Conservation (phyloP, 2,329 filamentous ascomycete genomes). For the Alternaria sp. region DNA sequence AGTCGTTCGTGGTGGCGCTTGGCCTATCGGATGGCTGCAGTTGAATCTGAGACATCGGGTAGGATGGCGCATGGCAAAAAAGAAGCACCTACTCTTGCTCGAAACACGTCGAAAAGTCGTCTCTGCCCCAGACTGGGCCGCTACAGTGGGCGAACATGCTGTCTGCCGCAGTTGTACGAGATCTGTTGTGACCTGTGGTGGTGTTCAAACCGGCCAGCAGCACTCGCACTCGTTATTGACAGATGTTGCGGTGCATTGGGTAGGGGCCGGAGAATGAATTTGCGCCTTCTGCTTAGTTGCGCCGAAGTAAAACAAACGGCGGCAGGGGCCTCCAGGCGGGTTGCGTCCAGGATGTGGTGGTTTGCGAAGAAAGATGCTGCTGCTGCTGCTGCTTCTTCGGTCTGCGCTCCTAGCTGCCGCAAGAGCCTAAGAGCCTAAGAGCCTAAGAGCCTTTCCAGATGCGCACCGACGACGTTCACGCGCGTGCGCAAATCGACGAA, state of each 20-base stretch:
- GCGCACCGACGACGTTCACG: slow-evolving; percentile 23
- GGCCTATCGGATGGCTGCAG: slow-evolving; percentile 4
- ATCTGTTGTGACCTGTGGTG: slow-evolving; percentile 20
- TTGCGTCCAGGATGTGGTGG: slow-evolving; percentile 1
- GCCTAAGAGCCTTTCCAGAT: slow-evolving; percentile 10
- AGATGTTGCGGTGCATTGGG: slow-evolving; percentile 28
- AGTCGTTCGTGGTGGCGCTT: slow-evolving; percentile 10
- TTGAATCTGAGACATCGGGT: slow-evolving; percentile 7
- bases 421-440: slow-evolving; percentile 9
- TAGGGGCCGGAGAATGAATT: slow-evolving; percentile 8
- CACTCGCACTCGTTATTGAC: slow-evolving; percentile 29
- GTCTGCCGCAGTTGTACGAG: slow-evolving; percentile 20
- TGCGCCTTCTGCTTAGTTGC: slow-evolving; percentile 3
- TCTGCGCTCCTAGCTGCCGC: slow-evolving; percentile 14
- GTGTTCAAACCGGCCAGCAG: slow-evolving; percentile 23
- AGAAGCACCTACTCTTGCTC: slow-evolving; percentile 68
- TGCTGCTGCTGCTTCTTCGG: slow-evolving; percentile 6
- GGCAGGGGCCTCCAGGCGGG: background rate
- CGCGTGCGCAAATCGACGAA: slow-evolving; percentile 14
- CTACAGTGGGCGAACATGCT: slow-evolving; percentile 66
- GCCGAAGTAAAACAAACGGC: slow-evolving; percentile 12
- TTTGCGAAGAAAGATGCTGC: slow-evolving; percentile 6
- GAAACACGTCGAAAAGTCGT: slow-evolving; percentile 70
- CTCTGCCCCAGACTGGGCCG: slow-evolving; percentile 66
- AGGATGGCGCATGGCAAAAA: slow-evolving; percentile 7